These are phyloP conservation scores for Rhizopogon roseolus DNA, from an alignment of 768 basidiomycete species.

Conservation along the genomic window DNA sequence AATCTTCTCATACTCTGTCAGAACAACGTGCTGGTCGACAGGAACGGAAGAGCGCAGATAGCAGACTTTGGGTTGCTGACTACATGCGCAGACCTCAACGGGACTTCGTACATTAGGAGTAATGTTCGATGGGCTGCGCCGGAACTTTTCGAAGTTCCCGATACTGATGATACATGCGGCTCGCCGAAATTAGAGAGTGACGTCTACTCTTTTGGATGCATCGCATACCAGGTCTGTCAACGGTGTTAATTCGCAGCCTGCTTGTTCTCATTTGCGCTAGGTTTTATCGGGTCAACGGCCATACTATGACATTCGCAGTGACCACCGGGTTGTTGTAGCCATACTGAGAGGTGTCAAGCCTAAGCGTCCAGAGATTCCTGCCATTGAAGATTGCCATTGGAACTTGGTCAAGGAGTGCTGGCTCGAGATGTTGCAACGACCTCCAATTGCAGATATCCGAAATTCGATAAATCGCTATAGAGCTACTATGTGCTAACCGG, in stretches of 20 bases:
- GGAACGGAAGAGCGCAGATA: slow-evolving; percentile 23
- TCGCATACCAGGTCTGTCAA: neutral
- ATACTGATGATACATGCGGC: neutral
- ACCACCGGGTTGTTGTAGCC: slow-evolving; percentile 5
- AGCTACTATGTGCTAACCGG: neutral
- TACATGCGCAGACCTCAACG: neutral
- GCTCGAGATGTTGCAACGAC: neutral
- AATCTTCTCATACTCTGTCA: neutral
- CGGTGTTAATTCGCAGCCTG: neutral
- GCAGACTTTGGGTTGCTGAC: slow-evolving; percentile 40
- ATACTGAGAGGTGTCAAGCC: neutral
- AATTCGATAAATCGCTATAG: neutral
- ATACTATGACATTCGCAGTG: neutral
- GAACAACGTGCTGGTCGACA: neutral
- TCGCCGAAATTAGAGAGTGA: neutral
- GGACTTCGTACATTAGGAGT: slow-evolving; percentile 32
- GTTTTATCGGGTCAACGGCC: neutral
- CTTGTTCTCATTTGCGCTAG: neutral
- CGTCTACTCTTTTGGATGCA: slow-evolving; percentile 5
- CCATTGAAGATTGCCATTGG: neutral
- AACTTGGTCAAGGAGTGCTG: neutral
- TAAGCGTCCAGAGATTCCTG: neutral
- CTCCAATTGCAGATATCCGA: neutral
- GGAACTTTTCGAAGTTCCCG: slow-evolving; percentile 26
- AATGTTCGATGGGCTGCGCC: slow-evolving; percentile 28